Percentiles rank a stretch among this genome's conserved stretches.
Evolutionary conservation across 1,284 basidiomycete species (phyloP).

Genomic region (Macrocystidia cucumis): DNA sequence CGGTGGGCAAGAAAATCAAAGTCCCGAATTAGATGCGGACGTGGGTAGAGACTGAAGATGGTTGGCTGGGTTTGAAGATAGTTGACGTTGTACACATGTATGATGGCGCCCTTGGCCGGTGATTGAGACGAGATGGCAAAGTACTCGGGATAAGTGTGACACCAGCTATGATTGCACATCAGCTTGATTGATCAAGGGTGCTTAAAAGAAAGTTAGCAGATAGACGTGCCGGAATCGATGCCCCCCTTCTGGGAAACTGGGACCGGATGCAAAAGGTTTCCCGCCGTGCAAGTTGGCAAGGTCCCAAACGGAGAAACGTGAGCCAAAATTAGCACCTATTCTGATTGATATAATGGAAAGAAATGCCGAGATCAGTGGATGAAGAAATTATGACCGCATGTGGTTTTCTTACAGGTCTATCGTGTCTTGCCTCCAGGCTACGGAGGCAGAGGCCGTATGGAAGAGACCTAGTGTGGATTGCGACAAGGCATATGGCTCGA

Average conservation of each 20-base stretch:
- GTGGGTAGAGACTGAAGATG: constrained; percentile 44
- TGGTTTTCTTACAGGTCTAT: constrained; percentile 58
- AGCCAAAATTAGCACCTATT: constrained; percentile 65
- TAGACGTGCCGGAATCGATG: constrained; percentile 53
- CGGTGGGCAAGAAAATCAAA: constrained; percentile 64
- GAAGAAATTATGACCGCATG: constrained; percentile 1
- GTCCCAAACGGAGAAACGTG: constrained; percentile 69
- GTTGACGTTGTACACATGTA: constrained; percentile 59
- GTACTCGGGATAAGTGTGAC: constrained; percentile 61
- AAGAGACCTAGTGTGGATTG: constrained; percentile 39
- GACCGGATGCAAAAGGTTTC: constrained; percentile 52
- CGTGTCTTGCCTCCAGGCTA: constrained; percentile 62
- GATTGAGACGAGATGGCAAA: constrained; percentile 65
- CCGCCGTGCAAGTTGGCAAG: constrained; percentile 62
- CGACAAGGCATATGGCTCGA: constrained; percentile 58
- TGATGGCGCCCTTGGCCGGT: constrained; percentile 49
- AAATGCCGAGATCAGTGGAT: too few relatives aligned
- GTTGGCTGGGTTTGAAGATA: constrained; percentile 60
- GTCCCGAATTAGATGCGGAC: constrained; percentile 58
- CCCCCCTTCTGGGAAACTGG: constrained; percentile 58
- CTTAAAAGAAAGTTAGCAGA: too few relatives aligned
- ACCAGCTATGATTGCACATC: constrained; percentile 46
- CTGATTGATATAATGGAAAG: constrained; percentile 37
- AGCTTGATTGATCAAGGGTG: too few relatives aligned
- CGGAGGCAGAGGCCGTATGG: constrained; percentile 45